phyloP scores from a whole-genome alignment of 768 basidiomycete genomes.

The Cystobasidium onofrii region DNA sequence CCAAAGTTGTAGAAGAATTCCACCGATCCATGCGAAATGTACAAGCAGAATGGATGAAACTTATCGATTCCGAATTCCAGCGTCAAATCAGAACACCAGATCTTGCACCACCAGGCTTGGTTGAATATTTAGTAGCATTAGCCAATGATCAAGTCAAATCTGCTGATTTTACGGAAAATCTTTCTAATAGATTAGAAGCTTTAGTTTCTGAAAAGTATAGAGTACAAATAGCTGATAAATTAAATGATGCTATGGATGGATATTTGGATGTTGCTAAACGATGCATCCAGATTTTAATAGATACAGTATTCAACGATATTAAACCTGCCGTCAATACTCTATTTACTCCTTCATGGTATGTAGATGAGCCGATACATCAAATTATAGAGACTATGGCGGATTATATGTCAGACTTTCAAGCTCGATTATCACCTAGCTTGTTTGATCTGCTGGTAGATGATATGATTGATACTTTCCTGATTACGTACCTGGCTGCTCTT shows the following conservation, averaged over 20 bases:
- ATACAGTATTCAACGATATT: conserved; percentile 89
- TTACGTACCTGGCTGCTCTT: conserved; percentile 79
- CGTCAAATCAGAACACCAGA: conserved; percentile 63
- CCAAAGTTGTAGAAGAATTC: conserved; percentile 77
- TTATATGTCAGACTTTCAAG: conserved; percentile 90
- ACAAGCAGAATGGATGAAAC: conserved; percentile 78
- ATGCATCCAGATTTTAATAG: conserved; percentile 87
- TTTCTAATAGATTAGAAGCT: conserved; percentile 75
- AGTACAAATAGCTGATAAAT: conserved; percentile 65
- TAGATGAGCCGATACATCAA: conserved; percentile 70
- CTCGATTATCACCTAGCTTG: conserved; percentile 78
- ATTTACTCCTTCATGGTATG: conserved; percentile 72
- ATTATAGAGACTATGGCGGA: conserved; percentile 92
- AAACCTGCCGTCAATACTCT: conserved; percentile 74
- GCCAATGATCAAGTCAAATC: conserved; percentile 97
- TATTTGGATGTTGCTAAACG: conserved; percentile 97
- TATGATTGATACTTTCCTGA: conserved; percentile 78
- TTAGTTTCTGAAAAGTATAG: conserved; percentile 90
- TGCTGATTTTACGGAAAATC: conserved; percentile 82
- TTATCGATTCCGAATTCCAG: conserved; percentile 75
- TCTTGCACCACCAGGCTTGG: conserved; percentile 74
- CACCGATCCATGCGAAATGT: conserved; percentile 80
- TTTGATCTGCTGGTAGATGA: conserved; percentile 89
- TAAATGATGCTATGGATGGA: conserved; percentile 96
- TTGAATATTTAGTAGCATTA: conserved; percentile 90